Percentiles rank a stretch among this genome's conserved stretches.
These are phyloP conservation scores for Hysterium pulicare DNA, from an alignment of 2,329 filamentous ascomycete species.

Conservation along the genomic window DNA sequence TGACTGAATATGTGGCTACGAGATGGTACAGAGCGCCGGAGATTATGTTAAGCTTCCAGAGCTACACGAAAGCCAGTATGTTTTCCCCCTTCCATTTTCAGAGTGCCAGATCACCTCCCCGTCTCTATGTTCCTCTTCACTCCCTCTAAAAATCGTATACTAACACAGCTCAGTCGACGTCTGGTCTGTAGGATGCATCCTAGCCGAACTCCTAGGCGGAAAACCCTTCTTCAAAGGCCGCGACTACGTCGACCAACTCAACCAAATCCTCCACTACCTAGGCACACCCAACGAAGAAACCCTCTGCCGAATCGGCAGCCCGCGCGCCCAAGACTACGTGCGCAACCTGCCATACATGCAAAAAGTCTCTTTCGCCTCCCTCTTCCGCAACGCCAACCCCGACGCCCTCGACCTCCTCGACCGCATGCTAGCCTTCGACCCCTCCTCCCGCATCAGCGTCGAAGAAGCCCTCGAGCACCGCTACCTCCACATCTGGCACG, in stretches of 20 bases:
- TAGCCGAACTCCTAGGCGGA: slow-evolving; percentile 91
- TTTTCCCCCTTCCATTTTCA: slow-evolving; percentile 32
- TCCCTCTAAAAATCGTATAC: slow-evolving; percentile 4
- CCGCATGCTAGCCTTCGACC: slow-evolving; percentile 96
- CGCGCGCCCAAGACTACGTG: slow-evolving; percentile 95
- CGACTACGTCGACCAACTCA: slow-evolving; percentile 98
- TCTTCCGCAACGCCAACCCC: slow-evolving; percentile 93
- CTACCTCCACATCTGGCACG: slow-evolving; percentile 98
- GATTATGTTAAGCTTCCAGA: slow-evolving; percentile 99
- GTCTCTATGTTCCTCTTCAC: background rate
- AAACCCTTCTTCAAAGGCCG: slow-evolving; percentile 99
- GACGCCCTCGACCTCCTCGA: slow-evolving; percentile 94
- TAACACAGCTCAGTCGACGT: slow-evolving; percentile 71
- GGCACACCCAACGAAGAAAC: slow-evolving; percentile 97
- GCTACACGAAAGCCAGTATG: slow-evolving; percentile 99
- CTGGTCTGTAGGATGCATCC: slow-evolving; percentile 97
- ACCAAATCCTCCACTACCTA: slow-evolving; percentile 97
- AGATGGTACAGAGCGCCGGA: slow-evolving; percentile 98
- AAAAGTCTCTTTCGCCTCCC: slow-evolving; percentile 81
- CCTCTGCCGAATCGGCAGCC: slow-evolving; percentile 86
- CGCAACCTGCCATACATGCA: slow-evolving; percentile 93
- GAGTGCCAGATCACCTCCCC: background rate
- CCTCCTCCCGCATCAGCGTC: slow-evolving; percentile 86
- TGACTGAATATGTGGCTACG: slow-evolving; percentile 99
- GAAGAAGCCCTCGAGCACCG: slow-evolving; percentile 94